Evolutionary conservation across 2,329 filamentous ascomycete genomes (phyloP), one percentile per base, ranked within the genome.

Genomic region (Monosporascus sp.): DNA sequence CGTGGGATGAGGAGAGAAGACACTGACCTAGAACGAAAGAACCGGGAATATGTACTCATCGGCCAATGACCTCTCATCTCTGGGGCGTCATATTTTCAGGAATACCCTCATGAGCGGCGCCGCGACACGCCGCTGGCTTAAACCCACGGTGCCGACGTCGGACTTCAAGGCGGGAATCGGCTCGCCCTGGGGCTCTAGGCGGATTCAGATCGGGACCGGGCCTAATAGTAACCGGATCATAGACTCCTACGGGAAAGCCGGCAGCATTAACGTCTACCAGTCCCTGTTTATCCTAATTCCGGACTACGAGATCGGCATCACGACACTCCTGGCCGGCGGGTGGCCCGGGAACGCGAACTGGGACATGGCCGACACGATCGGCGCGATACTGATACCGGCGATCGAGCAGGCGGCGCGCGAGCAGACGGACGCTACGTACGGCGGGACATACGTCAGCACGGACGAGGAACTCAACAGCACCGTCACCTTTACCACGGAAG

Each of bases 41-140:
- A 66, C 74, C 2, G 75, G 74, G 1, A 75, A 74, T 55, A 70
- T 76, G 59, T 78, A 73, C 65, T 73, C 75, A 17, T 75, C 72
- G 0, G 59, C 68, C 1, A 63, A 64, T 5, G 76, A 78, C 61
- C 63, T 78, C 50, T 68, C 71, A 0, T 58, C 61, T 6, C 62
- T 77, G n/a, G 74, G 74, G n/a, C 71, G 70, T 2, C 69, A 71
- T 22, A 76, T 78, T 55, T 65, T 78, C 20, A 61, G 61, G 9
- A 71, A 68, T 19, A 66, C 66, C 0, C 61, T 77, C 1, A 59
- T 78, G 0, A 55, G 68, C 0, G 59, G 66, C 0, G 56, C 63
- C 2, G 57, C 66, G 16, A 77, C 75, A 0, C 67, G 71, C n/a
- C 66, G 73, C 36, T 78, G 76, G 76, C 63, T 79, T 20, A 75